These are phyloP conservation scores for Mortierella sp. DNA, from an alignment of 371 early-diverging fungal genomes.

Conservation along the genomic window DNA sequence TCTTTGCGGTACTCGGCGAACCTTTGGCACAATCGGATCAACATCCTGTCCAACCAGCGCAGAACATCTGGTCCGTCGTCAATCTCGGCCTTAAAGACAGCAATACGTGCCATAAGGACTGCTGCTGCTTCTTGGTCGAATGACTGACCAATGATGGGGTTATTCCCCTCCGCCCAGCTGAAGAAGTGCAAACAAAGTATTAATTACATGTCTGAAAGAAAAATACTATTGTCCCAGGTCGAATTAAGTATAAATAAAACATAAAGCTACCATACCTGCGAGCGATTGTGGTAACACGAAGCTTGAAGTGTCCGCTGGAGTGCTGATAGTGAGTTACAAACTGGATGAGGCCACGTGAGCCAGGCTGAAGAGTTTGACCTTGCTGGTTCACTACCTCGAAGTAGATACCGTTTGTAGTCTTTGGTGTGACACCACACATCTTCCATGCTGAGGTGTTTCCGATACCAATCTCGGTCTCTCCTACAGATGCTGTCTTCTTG, in stretches of 20 bases:
- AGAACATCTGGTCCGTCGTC: slow-evolving; percentile 99
- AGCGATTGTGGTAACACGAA: slow-evolving; percentile 96
- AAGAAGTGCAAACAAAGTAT: not conserved
- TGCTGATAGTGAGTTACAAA: slow-evolving; percentile 97
- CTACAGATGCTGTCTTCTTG: slow-evolving; percentile 91
- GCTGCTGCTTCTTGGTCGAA: slow-evolving; percentile 99
- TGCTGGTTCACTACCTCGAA: slow-evolving; percentile 96
- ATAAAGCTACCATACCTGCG: slow-evolving; percentile 61
- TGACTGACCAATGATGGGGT: slow-evolving; percentile 89
- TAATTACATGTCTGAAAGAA: not conserved
- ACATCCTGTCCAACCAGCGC: slow-evolving; percentile 98
- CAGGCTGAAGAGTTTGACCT: slow-evolving; percentile 84
- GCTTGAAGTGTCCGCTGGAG: slow-evolving; percentile 89
- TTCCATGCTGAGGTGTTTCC: slow-evolving; percentile 97
- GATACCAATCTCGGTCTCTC: slow-evolving; percentile 98
- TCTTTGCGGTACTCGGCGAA: slow-evolving; percentile 98
- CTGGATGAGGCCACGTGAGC: slow-evolving; percentile 93
- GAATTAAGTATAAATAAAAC: not conserved
- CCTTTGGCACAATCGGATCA: slow-evolving; percentile 98
- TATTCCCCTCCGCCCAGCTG: slow-evolving; percentile 89
- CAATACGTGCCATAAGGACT: slow-evolving; percentile 98
- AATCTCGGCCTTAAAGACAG: slow-evolving; percentile 96
- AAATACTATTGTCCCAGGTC: not conserved
- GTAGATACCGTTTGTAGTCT: slow-evolving; percentile 91
- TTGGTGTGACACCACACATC: slow-evolving; percentile 89